These are phyloP conservation scores for Geum urbanum DNA, from an alignment of 306 rosid genomes.

Conservation along the genomic window DNA sequence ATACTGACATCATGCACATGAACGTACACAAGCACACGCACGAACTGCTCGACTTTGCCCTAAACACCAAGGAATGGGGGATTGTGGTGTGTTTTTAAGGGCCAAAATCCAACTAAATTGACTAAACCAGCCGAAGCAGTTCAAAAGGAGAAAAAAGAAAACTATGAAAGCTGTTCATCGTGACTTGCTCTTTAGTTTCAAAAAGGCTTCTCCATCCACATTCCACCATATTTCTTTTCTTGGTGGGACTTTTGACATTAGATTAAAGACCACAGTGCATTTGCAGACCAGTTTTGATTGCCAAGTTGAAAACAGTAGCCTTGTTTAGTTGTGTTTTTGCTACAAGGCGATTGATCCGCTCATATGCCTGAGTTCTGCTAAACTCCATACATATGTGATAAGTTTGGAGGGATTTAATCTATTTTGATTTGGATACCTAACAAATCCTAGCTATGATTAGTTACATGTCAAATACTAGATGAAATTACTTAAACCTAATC, in stretches of 20 bases:
- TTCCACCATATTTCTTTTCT: slow-evolving; percentile 26
- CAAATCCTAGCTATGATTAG: no score
- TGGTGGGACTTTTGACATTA: slow-evolving; percentile 43
- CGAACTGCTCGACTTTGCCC: slow-evolving; percentile 11
- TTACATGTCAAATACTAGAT: no score
- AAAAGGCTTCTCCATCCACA: slow-evolving; percentile 33
- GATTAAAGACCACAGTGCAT: slow-evolving; percentile 26
- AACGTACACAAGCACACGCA: slow-evolving; percentile 24
- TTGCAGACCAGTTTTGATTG: background rate
- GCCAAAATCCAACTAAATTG: slow-evolving; percentile 30
- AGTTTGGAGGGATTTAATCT: no score
- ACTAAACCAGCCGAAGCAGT: slow-evolving; percentile 27
- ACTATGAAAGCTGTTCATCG: slow-evolving; percentile 29
- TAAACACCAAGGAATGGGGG: slow-evolving; percentile 35
- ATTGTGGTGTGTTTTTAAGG: slow-evolving; percentile 20
- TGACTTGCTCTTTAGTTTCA: slow-evolving; percentile 26
- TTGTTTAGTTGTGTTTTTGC: background rate
- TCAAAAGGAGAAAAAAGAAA: slow-evolving; percentile 19
- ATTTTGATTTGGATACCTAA: background rate
- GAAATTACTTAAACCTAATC: no score
- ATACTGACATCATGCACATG: background rate
- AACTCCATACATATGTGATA: no score
- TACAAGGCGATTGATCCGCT: background rate
- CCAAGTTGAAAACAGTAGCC: background rate
- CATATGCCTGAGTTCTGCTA: no score